Conservation (phyloP, 2,329 filamentous ascomycete genomes). For the Xylaria sp. region DNA sequence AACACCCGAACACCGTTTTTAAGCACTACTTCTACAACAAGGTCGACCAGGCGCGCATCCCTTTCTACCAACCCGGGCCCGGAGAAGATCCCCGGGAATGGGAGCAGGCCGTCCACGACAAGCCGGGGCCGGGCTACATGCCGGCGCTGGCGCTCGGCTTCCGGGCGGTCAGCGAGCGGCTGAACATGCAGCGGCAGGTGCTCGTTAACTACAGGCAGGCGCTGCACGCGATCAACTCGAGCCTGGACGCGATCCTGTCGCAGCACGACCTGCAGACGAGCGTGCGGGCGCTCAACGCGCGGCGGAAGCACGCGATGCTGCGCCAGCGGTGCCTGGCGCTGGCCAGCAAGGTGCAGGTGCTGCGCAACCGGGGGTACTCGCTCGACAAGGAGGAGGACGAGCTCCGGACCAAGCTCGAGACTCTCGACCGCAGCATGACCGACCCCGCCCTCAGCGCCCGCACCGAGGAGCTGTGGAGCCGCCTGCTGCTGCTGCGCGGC, state of each 20-base stretch:
- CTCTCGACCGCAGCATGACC: constrained; percentile 68
- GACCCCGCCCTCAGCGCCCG: constrained; percentile 76
- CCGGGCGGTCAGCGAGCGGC: constrained; percentile 68
- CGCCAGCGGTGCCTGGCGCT: constrained; percentile 74
- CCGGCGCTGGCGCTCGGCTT: constrained; percentile 78
- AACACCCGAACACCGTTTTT: constrained; percentile 70
- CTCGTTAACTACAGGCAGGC: constrained; percentile 71
- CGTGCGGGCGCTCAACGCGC: constrained; percentile 72
- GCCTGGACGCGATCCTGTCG: constrained; percentile 71
- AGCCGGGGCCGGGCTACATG: constrained; percentile 75
- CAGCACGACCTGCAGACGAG: constrained; percentile 77
- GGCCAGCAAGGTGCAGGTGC: constrained; percentile 77
- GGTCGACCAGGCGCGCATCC: constrained; percentile 73
- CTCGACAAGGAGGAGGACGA: constrained; percentile 80
- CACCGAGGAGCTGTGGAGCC: constrained; percentile 84
- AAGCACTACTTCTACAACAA: constrained; percentile 89
- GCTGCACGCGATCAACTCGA: constrained; percentile 79
- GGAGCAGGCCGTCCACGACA: constrained; percentile 81
- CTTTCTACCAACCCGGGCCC: constrained; percentile 71
- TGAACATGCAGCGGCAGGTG: constrained; percentile 71
- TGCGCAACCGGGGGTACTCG: constrained; percentile 80
- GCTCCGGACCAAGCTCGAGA: constrained; percentile 70
- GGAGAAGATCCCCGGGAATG: constrained; percentile 77
- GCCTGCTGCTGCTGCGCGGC: constrained; percentile 74
- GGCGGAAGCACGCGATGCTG: constrained; percentile 71